Percentiles rank a stretch among this genome's conserved stretches.
These are phyloP conservation scores for Solanum verrucosum DNA, from an alignment of 257 asterid genomes.

Conservation along the genomic window DNA sequence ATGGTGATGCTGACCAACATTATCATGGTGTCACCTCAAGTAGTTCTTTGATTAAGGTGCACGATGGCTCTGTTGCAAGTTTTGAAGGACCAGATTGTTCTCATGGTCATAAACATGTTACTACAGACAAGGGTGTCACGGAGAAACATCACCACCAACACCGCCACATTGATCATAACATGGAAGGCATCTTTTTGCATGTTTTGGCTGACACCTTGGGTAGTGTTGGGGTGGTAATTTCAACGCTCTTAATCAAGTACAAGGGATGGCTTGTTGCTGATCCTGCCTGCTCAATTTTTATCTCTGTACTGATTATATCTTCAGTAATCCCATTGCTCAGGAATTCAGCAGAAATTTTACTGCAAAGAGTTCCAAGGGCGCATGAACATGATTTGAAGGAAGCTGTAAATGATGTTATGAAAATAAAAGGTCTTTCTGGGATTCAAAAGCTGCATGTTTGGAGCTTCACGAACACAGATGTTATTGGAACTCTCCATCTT, in stretches of 20 bases:
- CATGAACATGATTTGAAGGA: slow-evolving; percentile 52
- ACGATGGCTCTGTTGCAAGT: background rate
- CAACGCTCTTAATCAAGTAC: slow-evolving; percentile 84
- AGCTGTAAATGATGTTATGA: slow-evolving; percentile 45
- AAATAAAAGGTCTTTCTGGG: slow-evolving; percentile 56
- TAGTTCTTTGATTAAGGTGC: background rate
- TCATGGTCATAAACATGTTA: slow-evolving; percentile 13
- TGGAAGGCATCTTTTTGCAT: slow-evolving; percentile 97
- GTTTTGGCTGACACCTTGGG: slow-evolving; percentile 97
- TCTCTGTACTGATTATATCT: slow-evolving; percentile 63
- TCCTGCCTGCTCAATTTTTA: slow-evolving; percentile 93
- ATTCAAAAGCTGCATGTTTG: slow-evolving; percentile 72
- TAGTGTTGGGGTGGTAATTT: slow-evolving; percentile 85
- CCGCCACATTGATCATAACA: slow-evolving; percentile 92
- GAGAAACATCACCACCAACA: slow-evolving; percentile 39
- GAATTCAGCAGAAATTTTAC: slow-evolving; percentile 79
- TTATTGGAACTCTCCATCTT: slow-evolving; percentile 82
- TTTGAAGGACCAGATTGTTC: background rate
- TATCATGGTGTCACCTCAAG: background rate
- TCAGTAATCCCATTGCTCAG: slow-evolving; percentile 90
- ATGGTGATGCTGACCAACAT: slow-evolving; percentile 3
- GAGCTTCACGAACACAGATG: slow-evolving; percentile 79
- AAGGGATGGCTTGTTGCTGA: slow-evolving; percentile 96
- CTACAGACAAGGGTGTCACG: slow-evolving; percentile 13
- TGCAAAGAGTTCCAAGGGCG: slow-evolving; percentile 85